Conservation (phyloP, 352 stramenopile species). For the Blastocystis hominis region DNA sequence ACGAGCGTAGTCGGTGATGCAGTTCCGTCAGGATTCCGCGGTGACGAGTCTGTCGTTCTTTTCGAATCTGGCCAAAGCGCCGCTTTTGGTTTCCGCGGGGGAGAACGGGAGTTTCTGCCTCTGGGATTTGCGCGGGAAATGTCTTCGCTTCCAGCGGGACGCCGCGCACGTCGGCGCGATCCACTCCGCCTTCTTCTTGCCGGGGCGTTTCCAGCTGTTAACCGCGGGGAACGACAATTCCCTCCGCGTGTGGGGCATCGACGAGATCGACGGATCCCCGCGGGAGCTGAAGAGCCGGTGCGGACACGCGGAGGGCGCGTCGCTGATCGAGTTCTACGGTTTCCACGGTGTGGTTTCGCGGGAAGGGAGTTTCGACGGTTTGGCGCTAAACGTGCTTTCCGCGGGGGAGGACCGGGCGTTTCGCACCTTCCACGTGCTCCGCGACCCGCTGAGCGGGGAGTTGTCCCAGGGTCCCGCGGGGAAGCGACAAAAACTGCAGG, state of each 20-base stretch:
- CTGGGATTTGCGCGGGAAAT: conserved; percentile 4
- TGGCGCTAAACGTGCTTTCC: conserved; percentile 76
- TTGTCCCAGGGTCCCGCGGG: conserved; percentile 73
- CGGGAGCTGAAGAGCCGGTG: background rate
- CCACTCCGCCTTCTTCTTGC: conserved; percentile 32
- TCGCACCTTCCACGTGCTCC: conserved; percentile 77
- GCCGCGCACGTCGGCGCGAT: background rate
- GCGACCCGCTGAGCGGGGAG: conserved; percentile 75
- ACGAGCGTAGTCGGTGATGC: conserved; percentile 7
- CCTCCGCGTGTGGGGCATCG: conserved; percentile 77
- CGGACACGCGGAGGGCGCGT: conserved; percentile 70
- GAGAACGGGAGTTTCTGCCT: conserved; percentile 28
- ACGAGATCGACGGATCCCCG: conserved; percentile 66
- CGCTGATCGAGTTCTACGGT: conserved; percentile 77
- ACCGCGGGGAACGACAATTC: conserved; percentile 67
- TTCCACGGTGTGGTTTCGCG: conserved; percentile 72
- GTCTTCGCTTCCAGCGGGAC: conserved; percentile 13
- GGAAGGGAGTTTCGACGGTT: conserved; percentile 71
- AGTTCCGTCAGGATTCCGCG: background rate
- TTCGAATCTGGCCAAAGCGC: conserved; percentile 71
- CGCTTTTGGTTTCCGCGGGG: conserved; percentile 71
- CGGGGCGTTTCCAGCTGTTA: background rate
- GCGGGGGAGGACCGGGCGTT: conserved; percentile 77
- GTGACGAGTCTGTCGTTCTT: conserved; percentile 66
- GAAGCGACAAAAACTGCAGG: conserved; percentile 10